Conservation (phyloP, 2,329 filamentous ascomycete species). For the Cercospora canescens region DNA sequence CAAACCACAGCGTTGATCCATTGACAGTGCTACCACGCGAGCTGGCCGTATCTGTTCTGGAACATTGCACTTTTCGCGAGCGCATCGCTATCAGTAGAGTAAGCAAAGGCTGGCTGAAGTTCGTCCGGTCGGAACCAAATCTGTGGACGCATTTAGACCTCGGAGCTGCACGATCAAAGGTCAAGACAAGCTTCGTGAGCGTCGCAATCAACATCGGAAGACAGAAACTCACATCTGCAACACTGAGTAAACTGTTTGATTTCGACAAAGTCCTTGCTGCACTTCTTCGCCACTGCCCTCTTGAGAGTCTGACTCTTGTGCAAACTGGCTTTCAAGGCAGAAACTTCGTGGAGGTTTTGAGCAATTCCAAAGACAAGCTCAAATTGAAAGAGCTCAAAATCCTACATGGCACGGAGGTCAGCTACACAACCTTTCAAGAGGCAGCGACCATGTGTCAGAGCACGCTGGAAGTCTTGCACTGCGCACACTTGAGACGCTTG, state of each 20-base stretch:
- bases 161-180: constrained; percentile 42
- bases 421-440: constrained; percentile 6
- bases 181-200: constrained; percentile 45
- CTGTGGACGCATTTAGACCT: constrained; percentile 59
- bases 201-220: constrained; percentile 44
- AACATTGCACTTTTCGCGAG: constrained; percentile 53
- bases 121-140: constrained; percentile 48
- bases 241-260: constrained; percentile 41
- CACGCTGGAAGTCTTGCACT: constrained; percentile 12
- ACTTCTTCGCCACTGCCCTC: constrained; percentile 39
- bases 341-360: constrained; percentile 22
- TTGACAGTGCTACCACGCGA: constrained; percentile 56
- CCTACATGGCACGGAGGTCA: constrained; percentile 20
- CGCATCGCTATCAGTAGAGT: constrained; percentile 52
- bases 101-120: constrained; percentile 56
- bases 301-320: constrained; percentile 37
- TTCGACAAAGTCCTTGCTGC: constrained; percentile 41
- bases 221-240: constrained; percentile 37
- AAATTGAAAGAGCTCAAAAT: constrained; percentile 24
- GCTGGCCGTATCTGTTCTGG: constrained; percentile 53
- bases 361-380: constrained; percentile 13
- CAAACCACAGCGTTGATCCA: constrained; percentile 51
- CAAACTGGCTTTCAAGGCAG: constrained; percentile 29
- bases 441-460: neutral
- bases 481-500: neutral